Percentiles rank a stretch among this genome's conserved stretches.
phyloP scores from a whole-genome alignment of 208 protist species.

The Leishmania amazonensis region DNA sequence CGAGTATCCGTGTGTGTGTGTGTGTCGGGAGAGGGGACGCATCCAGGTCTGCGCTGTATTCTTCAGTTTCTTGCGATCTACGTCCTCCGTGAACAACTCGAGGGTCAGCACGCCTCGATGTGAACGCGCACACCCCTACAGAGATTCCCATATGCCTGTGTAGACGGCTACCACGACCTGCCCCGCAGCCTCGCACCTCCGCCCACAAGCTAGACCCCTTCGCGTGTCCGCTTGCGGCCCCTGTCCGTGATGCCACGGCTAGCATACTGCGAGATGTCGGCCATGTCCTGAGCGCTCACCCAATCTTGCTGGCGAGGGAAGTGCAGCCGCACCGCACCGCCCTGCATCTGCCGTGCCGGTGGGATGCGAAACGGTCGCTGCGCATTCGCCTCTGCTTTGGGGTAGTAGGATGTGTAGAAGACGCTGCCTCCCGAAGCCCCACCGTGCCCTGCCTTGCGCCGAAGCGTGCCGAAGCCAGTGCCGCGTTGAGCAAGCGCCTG shows the following conservation, averaged over 20 bases:
- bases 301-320: slow-evolving; percentile 68
- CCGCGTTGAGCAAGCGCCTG: slow-evolving; percentile 60
- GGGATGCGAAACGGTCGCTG: slow-evolving; percentile 61
- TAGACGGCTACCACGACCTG: background rate
- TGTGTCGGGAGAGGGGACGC: background rate
- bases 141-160: background rate
- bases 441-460: slow-evolving; percentile 29
- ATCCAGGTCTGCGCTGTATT: background rate
- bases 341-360: slow-evolving; percentile 34
- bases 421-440: slow-evolving; percentile 6
- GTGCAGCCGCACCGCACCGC: slow-evolving; percentile 42
- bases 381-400: slow-evolving; percentile 38
- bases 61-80: background rate
- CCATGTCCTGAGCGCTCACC: slow-evolving; percentile 61
- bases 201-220: slow-evolving; percentile 12
- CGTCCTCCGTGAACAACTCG: background rate
- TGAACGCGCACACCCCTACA: background rate
- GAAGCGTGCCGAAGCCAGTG: slow-evolving; percentile 57
- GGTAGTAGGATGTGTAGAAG: slow-evolving; percentile 48
- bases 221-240: slow-evolving; percentile 36
- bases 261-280: slow-evolving; percentile 42
- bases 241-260: slow-evolving; percentile 24
- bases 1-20: background rate
- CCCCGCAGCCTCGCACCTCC: background rate
- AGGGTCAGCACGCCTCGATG: background rate